Conservation (phyloP, 1,284 basidiomycete genomes). For the Puccinia polysora region DNA sequence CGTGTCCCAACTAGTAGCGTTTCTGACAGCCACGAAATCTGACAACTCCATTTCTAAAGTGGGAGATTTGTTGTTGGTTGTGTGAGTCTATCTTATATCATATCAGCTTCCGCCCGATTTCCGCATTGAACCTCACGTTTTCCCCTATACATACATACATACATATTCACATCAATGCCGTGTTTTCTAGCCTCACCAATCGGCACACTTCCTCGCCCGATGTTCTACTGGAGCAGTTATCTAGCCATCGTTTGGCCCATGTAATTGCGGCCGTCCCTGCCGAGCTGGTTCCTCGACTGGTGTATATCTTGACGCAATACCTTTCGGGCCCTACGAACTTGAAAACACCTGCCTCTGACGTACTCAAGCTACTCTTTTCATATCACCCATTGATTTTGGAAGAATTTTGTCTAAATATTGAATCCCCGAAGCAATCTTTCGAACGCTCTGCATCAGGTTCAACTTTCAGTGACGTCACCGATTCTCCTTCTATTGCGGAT, state of each 20-base stretch:
- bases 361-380: conserved; percentile 30
- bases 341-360: conserved; percentile 23
- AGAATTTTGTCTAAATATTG: conserved; percentile 34
- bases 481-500: neutral
- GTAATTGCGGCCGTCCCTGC: conserved; percentile 24
- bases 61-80: conserved; percentile 34
- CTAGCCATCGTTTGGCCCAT: conserved; percentile 33
- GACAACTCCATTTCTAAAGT: conserved; percentile 5
- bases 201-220: conserved; percentile 15
- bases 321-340: conserved; percentile 10
- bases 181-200: conserved; percentile 31
- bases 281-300: conserved; percentile 27
- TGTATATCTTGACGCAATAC: conserved; percentile 42
- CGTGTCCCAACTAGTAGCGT: conserved; percentile 26
- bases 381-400: conserved; percentile 32
- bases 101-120: neutral
- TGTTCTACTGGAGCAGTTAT: conserved; percentile 36
- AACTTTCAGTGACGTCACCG: neutral
- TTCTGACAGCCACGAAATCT: neutral
- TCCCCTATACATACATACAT: too few species aligned
- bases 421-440: neutral
- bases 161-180: neutral
- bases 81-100: conserved; percentile 3
- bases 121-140: too few species aligned
- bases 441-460: conserved; percentile 8